Evolutionary conservation across 2,329 filamentous ascomycete species (phyloP).

Genomic region (Talaromyces sp.): DNA sequence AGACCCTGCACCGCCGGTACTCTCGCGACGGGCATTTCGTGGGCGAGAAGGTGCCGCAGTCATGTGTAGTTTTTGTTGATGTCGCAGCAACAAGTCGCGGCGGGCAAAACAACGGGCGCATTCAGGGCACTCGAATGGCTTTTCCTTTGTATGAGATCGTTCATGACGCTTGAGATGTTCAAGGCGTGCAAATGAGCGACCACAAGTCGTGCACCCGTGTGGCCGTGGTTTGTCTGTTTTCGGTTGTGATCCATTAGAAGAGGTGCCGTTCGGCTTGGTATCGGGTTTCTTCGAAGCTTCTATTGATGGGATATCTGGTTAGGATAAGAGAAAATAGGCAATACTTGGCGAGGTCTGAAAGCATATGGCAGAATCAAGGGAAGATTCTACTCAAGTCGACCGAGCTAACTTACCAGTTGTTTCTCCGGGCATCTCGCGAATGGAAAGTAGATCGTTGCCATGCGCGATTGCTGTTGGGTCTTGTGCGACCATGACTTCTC

Average conservation of each 20-base stretch:
- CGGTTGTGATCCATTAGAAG: constrained; percentile 62
- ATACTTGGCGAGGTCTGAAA: constrained; percentile 1
- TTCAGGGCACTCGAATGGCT: constrained; percentile 95
- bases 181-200: constrained; percentile 84
- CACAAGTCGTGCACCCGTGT: constrained; percentile 87
- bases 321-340: constrained; percentile 1
- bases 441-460: constrained; percentile 37
- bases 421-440: constrained; percentile 36
- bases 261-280: constrained; percentile 21
- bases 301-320: constrained; percentile 21
- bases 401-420: constrained; percentile 32
- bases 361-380: constrained; percentile 16
- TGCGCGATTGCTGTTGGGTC: constrained; percentile 31
- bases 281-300: constrained; percentile 29
- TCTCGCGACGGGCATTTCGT: constrained; percentile 78
- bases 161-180: constrained; percentile 98
- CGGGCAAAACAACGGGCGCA: constrained; percentile 92
- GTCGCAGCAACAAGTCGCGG: constrained; percentile 81
- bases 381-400: not conserved
- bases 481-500: constrained; percentile 37
- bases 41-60: constrained; percentile 82
- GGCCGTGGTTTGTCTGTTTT: constrained; percentile 97
- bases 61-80: constrained; percentile 98
- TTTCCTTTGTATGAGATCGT: constrained; percentile 96
- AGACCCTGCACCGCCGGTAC: constrained; percentile 62